Evolutionary conservation across 106 monocot genomes (phyloP).

Genomic region (Xerophyta viscosa): DNA sequence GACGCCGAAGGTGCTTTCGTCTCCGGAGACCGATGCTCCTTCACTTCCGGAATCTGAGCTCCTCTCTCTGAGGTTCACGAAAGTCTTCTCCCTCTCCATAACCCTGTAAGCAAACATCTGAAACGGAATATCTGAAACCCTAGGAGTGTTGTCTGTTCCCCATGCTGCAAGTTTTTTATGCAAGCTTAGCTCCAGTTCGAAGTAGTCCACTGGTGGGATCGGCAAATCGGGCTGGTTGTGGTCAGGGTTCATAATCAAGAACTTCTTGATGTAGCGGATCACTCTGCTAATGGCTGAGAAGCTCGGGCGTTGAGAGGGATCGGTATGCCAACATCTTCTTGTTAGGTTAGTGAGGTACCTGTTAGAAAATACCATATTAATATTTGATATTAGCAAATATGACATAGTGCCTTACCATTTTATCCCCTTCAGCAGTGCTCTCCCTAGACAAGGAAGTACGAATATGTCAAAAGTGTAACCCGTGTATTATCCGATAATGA

Average conservation of each 20-base stretch:
- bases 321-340: constrained; percentile 75
- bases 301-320: constrained; percentile 57
- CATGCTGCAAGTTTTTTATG: constrained; percentile 28
- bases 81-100: constrained; percentile 38
- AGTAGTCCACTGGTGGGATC: constrained; percentile 41
- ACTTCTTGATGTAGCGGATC: constrained; percentile 66
- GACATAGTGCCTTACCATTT: too few relatives aligned
- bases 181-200: constrained; percentile 50
- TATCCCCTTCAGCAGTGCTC: too few relatives aligned
- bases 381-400: too few relatives aligned
- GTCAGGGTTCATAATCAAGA: constrained; percentile 56
- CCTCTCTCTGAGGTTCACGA: constrained; percentile 16
- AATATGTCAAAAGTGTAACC: too few relatives aligned
- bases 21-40: constrained; percentile 9
- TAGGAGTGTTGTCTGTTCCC: constrained; percentile 10
- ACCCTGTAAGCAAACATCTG: constrained; percentile 56
- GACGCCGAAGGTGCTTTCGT: constrained; percentile 16
- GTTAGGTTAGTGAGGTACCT: constrained; percentile 72
- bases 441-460: too few relatives aligned
- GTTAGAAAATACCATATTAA: too few relatives aligned
- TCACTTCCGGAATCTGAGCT: constrained; percentile 32
- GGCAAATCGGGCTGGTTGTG: constrained; percentile 25
- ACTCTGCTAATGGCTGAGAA: constrained; percentile 74
- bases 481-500: too few relatives aligned
- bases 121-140: constrained; percentile 33